Base-by-base conservation (phyloP, 192 early-diverging fungal species). In the Rhizophagus clarus region DNA sequence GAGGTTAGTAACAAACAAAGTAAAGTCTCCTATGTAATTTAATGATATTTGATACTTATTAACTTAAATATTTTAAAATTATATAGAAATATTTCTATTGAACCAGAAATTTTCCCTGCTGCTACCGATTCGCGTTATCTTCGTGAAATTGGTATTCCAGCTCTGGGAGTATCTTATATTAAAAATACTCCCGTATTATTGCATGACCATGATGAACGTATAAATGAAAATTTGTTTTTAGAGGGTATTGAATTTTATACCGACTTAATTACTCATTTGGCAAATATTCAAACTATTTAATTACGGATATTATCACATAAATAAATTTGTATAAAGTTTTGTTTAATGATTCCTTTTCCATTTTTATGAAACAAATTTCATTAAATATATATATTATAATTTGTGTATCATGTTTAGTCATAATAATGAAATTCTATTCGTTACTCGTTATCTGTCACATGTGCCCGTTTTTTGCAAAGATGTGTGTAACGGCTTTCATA, bases 121-220 rank as follows among this genome's bases (percentile, higher is more conserved):
- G 93, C 91, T 49, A 93, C 93, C 10, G 95, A 96, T 76, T 92
- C 94, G 45, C 89, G 95, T 29, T 95, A 88, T 83, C 74, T 96
- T 78, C 90, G 94, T 70, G 86, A 88, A 64, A 85, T 91, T 0
- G 94, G 94, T 14, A 88, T 97, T 32, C 94, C 93, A 2, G 92
- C 92, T 3, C 85, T 96, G 78, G 96, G 96, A 62, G 92, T 97
- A 68, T 93, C 92, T n/a, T 93, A 93, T 26, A 88, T 96, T 82
- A 86, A 90, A 82, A 91, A 93, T 84, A 89, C 90, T 9, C 94
- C 94, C 3, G 85, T 95, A 62, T 82, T 96, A 61, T 83, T 96
- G 68, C 95, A 97, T 73, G 94, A 95, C 84, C 94, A 97, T 82
- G 88, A 97, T 82, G 95, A 97, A 87, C 92, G 89, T 60, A 88